phyloP scores from a whole-genome alignment of 2,329 filamentous ascomycete genomes.

The Penicillium sp. region DNA sequence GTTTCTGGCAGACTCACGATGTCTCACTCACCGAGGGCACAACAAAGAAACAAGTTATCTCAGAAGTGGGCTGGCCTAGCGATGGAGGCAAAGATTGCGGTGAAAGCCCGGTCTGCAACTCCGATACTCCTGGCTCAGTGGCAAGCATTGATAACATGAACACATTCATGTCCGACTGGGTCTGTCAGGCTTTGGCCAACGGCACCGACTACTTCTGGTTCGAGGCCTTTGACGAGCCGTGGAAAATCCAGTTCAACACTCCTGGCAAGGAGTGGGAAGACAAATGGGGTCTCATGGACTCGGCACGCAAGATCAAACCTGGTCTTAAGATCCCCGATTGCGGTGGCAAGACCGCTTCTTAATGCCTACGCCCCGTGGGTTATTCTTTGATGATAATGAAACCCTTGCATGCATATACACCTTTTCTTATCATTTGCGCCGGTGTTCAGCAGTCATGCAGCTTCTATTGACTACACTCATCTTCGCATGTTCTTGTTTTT shows the following conservation, averaged over 20 bases:
- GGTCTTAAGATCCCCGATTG: constrained; percentile 88
- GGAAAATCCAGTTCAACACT: constrained; percentile 77
- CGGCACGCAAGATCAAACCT: constrained; percentile 77
- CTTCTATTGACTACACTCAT: background rate
- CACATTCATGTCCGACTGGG: constrained; percentile 79
- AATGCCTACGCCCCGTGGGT: constrained; percentile 5
- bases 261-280: constrained; percentile 79
- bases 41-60: constrained; percentile 73
- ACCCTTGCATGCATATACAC: constrained; percentile 10
- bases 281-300: constrained; percentile 90
- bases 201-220: constrained; percentile 96
- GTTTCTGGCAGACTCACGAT: constrained; percentile 76
- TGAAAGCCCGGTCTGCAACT: constrained; percentile 55
- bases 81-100: constrained; percentile 79
- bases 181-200: constrained; percentile 76
- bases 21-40: constrained; percentile 61
- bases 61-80: constrained; percentile 89
- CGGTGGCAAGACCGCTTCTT: constrained; percentile 66
- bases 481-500: background rate
- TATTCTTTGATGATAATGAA: constrained; percentile 21
- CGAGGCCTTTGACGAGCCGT: constrained; percentile 93
- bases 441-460: background rate
- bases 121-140: constrained; percentile 62
- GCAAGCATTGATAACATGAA: constrained; percentile 82
- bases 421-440: background rate